Evolutionary conservation across 805 yeast species (phyloP).

Genomic region (Kazachstania africana): DNA sequence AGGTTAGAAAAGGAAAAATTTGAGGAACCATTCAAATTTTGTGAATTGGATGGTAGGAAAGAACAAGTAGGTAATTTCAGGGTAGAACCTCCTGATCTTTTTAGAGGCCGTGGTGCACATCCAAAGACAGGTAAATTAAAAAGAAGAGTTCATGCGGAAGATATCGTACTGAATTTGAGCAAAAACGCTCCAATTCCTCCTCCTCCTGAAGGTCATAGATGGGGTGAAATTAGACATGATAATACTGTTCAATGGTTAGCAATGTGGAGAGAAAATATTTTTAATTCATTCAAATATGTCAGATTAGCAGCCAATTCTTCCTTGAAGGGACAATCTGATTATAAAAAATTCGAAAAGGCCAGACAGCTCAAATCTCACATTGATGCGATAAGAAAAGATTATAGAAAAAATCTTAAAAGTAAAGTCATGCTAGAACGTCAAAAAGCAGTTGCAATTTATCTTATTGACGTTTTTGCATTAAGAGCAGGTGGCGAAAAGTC

Average conservation of each 20-base stretch:
- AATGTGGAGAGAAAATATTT: constrained; percentile 91
- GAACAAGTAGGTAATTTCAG: constrained; percentile 91
- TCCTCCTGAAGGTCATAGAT: constrained; percentile 76
- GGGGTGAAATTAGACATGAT: constrained; percentile 88
- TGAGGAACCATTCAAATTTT: constrained; percentile 74
- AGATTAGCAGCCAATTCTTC: constrained; percentile 86
- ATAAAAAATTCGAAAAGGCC: constrained; percentile 87
- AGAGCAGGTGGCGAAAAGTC: constrained; percentile 98
- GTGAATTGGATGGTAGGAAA: constrained; percentile 73
- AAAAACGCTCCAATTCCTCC: constrained; percentile 59
- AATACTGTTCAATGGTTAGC: constrained; percentile 92
- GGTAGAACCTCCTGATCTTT: constrained; percentile 92
- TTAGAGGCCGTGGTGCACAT: constrained; percentile 94
- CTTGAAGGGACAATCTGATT: constrained; percentile 82
- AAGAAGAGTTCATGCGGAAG: constrained; percentile 80
- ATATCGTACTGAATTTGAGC: constrained; percentile 73
- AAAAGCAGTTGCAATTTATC: constrained; percentile 85
- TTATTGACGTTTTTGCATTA: constrained; percentile 84
- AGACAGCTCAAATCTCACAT: constrained; percentile 69
- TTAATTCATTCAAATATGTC: constrained; percentile 75
- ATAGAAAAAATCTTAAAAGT: constrained; percentile 55
- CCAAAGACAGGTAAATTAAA: constrained; percentile 91
- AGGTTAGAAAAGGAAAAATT: constrained; percentile 60
- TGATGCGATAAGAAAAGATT: constrained; percentile 62
- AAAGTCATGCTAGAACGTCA: constrained; percentile 77